Conservation (phyloP, 78 protist genomes). For the Diacronema lutheri region DNA sequence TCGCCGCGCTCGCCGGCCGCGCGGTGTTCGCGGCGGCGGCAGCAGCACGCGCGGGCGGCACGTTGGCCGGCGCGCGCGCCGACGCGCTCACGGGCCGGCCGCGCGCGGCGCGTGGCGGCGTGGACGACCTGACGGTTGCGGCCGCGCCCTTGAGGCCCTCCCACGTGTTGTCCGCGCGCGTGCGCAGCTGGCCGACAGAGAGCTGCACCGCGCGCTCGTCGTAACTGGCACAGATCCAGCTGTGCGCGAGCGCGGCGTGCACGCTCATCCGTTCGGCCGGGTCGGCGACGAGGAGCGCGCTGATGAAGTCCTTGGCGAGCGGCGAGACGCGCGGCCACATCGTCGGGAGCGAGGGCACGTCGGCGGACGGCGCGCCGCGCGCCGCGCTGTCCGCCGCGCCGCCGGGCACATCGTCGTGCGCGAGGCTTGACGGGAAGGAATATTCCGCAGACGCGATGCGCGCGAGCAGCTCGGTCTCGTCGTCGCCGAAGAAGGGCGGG, state of each 20-base stretch:
- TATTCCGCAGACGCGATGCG: neutral
- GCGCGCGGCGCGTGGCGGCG: neutral
- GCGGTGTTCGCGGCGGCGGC: too few relatives aligned
- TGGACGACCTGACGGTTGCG: neutral
- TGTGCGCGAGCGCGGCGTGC: constrained; percentile 15
- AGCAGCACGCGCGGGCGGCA: too few relatives aligned
- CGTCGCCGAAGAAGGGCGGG: constrained; percentile 26
- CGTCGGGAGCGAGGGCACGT: too few relatives aligned
- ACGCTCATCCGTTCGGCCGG: constrained; percentile 25
- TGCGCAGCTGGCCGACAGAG: neutral
- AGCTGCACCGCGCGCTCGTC: neutral
- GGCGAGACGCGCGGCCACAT: neutral
- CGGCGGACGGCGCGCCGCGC: neutral
- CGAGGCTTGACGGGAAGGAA: neutral
- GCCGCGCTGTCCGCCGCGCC: neutral
- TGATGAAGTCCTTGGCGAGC: constrained; percentile 15
- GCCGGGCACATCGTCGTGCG: too few relatives aligned
- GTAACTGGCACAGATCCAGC: constrained; percentile 23
- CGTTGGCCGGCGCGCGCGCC: too few relatives aligned
- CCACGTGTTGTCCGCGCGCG: neutral
- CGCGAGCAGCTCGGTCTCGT: neutral
- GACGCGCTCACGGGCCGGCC: too few relatives aligned
- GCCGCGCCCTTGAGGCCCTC: too few relatives aligned
- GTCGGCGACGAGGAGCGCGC: constrained; percentile 36
- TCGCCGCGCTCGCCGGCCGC: too few relatives aligned